phyloP scores from a whole-genome alignment of 2,329 filamentous ascomycete species.

The Calcarisporium arbuscula region DNA sequence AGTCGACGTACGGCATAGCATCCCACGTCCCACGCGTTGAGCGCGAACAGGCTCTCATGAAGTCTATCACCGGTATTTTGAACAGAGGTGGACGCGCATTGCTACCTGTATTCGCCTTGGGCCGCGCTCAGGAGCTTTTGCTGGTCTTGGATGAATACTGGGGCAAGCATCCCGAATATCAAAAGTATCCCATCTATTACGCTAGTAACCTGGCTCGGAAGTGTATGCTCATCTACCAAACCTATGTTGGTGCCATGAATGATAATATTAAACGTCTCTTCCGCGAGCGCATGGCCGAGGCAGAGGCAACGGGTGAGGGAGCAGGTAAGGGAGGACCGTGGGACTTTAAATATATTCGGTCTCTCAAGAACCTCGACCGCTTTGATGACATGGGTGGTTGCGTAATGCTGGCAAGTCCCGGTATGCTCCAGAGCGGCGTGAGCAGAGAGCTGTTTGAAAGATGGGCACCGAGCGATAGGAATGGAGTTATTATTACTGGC shows the following conservation, averaged over 20 bases:
- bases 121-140: constrained; percentile 86
- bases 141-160: constrained; percentile 97
- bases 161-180: constrained; percentile 80
- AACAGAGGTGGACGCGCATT: constrained; percentile 88
- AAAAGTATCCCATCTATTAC: constrained; percentile 94
- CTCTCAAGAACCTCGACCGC: constrained; percentile 84
- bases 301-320: constrained; percentile 70
- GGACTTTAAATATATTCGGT: constrained; percentile 94
- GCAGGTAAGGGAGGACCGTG: constrained; percentile 79
- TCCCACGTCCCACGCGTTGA: constrained; percentile 87
- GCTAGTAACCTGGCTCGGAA: constrained; percentile 90
- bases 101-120: constrained; percentile 92
- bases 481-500: constrained; percentile 97
- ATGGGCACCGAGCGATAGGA: constrained; percentile 94
- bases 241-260: constrained; percentile 97
- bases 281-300: constrained; percentile 83
- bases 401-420: constrained; percentile 94
- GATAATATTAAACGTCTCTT: constrained; percentile 98
- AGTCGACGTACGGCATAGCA: constrained; percentile 94
- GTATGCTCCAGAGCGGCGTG: constrained; percentile 97
- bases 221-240: constrained; percentile 98
- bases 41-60: constrained; percentile 90
- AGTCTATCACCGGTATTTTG: constrained; percentile 83
- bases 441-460: constrained; percentile 87
- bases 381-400: constrained; percentile 95